phyloP scores from a whole-genome alignment of 2,329 filamentous ascomycete species.

The Hansfordia pulvinata region DNA sequence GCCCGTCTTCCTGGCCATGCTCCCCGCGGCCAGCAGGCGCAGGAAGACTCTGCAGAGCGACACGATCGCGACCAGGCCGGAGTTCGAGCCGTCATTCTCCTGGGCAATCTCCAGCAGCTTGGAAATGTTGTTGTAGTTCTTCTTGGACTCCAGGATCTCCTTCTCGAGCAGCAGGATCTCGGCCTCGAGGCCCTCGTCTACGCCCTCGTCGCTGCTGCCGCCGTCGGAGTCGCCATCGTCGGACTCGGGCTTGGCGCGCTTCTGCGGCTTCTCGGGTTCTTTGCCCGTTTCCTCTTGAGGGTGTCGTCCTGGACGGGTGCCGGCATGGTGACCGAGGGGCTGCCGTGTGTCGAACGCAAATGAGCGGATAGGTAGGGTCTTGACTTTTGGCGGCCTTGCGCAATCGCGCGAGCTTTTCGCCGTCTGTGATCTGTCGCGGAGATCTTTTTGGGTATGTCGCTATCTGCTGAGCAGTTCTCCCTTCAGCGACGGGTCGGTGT shows the following conservation, averaged over 20 bases:
- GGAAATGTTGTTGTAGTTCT: slow-evolving; percentile 85
- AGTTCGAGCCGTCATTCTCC: slow-evolving; percentile 34
- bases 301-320: slow-evolving; percentile 13
- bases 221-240: slow-evolving; percentile 30
- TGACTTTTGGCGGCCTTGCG: no score
- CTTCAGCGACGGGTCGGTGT: no score
- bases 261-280: slow-evolving; percentile 29
- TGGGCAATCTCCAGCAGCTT: slow-evolving; percentile 50
- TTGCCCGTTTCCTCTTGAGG: slow-evolving; percentile 38
- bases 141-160: slow-evolving; percentile 71
- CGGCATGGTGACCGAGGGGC: slow-evolving; percentile 15
- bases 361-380: no score
- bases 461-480: no score
- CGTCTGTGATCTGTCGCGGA: no score
- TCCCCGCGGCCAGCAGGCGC: slow-evolving; percentile 62
- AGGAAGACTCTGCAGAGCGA: slow-evolving; percentile 80
- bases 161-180: slow-evolving; percentile 65
- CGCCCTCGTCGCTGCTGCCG: slow-evolving; percentile 38
- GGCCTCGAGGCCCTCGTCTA: no score
- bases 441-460: no score
- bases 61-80: slow-evolving; percentile 56
- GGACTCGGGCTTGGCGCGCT: slow-evolving; percentile 35
- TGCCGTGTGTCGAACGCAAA: neutral
- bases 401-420: no score
- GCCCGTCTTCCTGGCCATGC: slow-evolving; percentile 49